Evolutionary conservation across 805 yeast species (phyloP).

Genomic region (Kodamaea leandrae): DNA sequence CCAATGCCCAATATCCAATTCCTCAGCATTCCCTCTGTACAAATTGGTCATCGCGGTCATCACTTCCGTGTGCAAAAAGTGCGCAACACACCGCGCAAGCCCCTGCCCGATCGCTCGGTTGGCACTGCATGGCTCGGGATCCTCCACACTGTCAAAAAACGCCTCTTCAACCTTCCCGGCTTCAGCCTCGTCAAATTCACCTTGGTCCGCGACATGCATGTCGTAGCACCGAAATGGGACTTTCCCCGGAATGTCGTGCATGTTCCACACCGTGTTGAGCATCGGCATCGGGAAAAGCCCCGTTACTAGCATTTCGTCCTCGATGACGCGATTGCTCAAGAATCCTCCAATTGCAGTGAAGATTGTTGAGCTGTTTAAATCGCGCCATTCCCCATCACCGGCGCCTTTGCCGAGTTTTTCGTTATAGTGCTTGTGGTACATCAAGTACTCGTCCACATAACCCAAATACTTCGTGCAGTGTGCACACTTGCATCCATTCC

Average conservation of each 20-base stretch:
- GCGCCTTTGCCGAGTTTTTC: conserved; percentile 19
- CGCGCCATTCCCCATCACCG: conserved; percentile 45
- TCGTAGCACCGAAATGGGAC: conserved; percentile 36
- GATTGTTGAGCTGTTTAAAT: conserved; percentile 36
- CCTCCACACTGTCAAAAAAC: conserved; percentile 23
- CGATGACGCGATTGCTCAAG: conserved; percentile 8
- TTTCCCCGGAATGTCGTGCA: conserved; percentile 25
- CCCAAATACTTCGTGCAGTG: conserved; percentile 52
- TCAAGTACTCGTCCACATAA: conserved; percentile 55
- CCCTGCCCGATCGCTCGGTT: conserved; percentile 13
- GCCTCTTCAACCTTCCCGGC: conserved; percentile 7
- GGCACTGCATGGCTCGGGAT: conserved; percentile 15
- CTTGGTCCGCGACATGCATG: conserved; percentile 32
- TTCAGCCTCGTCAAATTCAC: conserved; percentile 34
- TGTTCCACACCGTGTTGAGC: conserved; percentile 29
- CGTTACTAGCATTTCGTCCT: conserved; percentile 7
- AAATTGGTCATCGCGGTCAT: conserved; percentile 28
- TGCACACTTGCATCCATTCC: conserved; percentile 74
- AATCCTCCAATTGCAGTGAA: conserved; percentile 12
- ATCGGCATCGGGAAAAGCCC: conserved; percentile 17
- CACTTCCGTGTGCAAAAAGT: conserved; percentile 34
- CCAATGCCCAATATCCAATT: conserved; percentile 22
- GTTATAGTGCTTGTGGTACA: conserved; percentile 62
- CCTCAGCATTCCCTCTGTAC: conserved; percentile 43
- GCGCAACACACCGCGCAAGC: conserved; percentile 27